Evolutionary conservation across 352 stramenopile species (phyloP), one percentile per base, ranked within the genome.

Genomic region (Stramenopiles sp.): DNA sequence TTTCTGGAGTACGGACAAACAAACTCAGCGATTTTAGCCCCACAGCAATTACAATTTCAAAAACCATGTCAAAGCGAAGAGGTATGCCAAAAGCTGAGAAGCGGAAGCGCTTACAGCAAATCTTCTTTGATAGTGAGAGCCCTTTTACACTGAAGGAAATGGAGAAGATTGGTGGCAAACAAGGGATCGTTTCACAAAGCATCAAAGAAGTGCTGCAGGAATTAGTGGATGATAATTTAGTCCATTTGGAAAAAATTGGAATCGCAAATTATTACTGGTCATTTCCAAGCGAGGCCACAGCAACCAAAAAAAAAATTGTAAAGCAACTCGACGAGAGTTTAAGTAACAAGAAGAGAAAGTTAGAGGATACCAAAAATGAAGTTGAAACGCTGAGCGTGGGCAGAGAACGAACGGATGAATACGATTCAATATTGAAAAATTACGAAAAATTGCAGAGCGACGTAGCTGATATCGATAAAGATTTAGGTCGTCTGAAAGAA

Each of bases 141-240:
- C 82, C 85, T 7, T 88, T 87, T 80, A 88, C 81, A 31, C 84
- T 89, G 7, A 89, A 89, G 82, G 86, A 89, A 67, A 86, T 89
- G 22, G 86, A 89, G 80, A 88, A 89, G 75, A 31, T 86, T 7
- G 86, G 82, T n/a, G 39, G 27, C 44, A 89, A 89, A 83, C 55
- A 81, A 75, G 86, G 86, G 32, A 84, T 89, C 7, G 81, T 84
- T 30, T 55, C 82, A 7, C 75, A 84, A 81, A 85, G 30, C 30
- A 84, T 86, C 55, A 89, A 90, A 84, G 84, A 87, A 7, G 80
- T 89, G 32, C 85, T 89, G 75, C 85, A 90, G 80, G 81, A 81
- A 44, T 75, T 90, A 27, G 85, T 90, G 8, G 83, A 88, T 80
- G 87, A 90, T 83, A 80, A 82, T n/a, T 29, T 90, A 30, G 85